These are phyloP conservation scores for Colletotrichum cuscutae DNA, from an alignment of 2,329 filamentous ascomycete genomes.

Conservation along the genomic window DNA sequence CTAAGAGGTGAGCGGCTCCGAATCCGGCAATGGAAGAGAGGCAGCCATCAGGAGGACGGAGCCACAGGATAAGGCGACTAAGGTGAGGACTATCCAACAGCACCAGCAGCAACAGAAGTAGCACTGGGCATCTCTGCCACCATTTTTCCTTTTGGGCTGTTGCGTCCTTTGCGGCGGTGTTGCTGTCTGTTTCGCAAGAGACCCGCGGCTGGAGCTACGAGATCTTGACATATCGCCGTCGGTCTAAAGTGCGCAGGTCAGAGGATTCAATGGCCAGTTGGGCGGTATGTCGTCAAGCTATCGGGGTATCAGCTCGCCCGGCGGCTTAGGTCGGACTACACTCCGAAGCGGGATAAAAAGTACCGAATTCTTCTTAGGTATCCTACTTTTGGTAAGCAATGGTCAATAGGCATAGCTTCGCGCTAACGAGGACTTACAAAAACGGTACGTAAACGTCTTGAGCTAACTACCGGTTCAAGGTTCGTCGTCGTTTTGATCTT, in stretches of 20 bases:
- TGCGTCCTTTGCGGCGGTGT: background rate
- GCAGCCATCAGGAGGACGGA: background rate
- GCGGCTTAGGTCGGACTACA: background rate
- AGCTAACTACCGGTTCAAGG: background rate
- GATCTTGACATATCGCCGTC: background rate
- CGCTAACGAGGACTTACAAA: background rate
- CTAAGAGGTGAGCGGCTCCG: background rate
- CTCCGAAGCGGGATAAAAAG: background rate
- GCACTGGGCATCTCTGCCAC: background rate
- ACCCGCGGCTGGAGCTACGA: background rate
- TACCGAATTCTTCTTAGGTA: background rate
- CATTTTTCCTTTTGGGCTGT: background rate
- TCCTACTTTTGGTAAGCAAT: background rate
- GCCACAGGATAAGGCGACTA: background rate
- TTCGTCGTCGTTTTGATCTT: background rate
- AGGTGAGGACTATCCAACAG: constrained; percentile 3
- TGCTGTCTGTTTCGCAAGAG: background rate
- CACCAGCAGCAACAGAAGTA: constrained; percentile 19
- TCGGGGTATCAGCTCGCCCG: background rate
- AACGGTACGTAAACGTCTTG: background rate
- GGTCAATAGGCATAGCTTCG: no score
- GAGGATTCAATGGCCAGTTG: no score
- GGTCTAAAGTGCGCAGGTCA: no score
- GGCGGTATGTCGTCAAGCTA: background rate
- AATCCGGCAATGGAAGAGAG: background rate